Base-by-base conservation (phyloP, 2,329 filamentous ascomycete species). In the Chlorencoelia australis region DNA sequence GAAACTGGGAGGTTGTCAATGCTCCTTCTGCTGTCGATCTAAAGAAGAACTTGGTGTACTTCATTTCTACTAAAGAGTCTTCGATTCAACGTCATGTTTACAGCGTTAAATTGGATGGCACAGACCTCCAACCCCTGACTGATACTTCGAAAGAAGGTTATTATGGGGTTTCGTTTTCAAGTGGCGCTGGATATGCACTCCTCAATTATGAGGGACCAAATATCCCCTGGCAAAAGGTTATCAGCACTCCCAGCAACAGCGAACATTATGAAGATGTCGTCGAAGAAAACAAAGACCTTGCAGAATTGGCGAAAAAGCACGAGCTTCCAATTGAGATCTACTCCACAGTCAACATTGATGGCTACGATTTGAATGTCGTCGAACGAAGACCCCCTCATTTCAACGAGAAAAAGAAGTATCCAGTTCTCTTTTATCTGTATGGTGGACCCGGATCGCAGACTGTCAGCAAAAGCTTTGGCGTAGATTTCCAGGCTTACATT, bases 371-470 rank as follows among this genome's bases (percentile, higher is more conserved):
- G 11, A 76, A 82, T 41, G 68, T 82, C 9, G 65, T 96, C 10
- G 91, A 98, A 60, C 81, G 87, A 19, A 82, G 86, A 1, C 91
- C 91, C 5, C 82, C 88, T 1, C 82, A 94, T 59, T 98, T 96
- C 56, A 73, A 87, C 57, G 67, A 75, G 13, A 78, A 76, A 50
- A 88, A 83, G 61, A 78, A 82, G 55, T 96, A 98, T 50, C 91
- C 91, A 0, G 87, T 98, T 1, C 72, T 98, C 4, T 98, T 98
- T 68, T 81, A 84, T 53, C 79, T 95, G 41, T 98, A 98, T 64
- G 89, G 85, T 16, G 91, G 91, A 0, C 91, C 91, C 0, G 85
- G 82, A n/a, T 95, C 87, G 13, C 93, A 98, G 57, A 74, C 73
- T 6, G 91, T 98, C 2, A 69, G 74, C 50, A 88, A 89, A 56